These are phyloP conservation scores for Heterobasidion parviporum DNA, from an alignment of 1,284 basidiomycete genomes.

Conservation along the genomic window DNA sequence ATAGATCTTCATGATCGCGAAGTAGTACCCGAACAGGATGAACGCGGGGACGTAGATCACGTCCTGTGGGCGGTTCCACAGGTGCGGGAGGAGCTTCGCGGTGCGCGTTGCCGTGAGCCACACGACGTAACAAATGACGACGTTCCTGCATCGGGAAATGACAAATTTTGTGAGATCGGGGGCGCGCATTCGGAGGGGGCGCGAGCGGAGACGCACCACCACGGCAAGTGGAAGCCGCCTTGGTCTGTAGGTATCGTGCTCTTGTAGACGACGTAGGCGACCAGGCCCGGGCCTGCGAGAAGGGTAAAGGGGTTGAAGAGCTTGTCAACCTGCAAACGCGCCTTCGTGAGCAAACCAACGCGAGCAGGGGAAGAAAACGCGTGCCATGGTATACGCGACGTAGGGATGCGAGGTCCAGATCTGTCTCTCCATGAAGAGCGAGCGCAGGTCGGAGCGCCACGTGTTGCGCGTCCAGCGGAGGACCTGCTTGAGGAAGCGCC, in stretches of 20 bases:
- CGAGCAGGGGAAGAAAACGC: conserved; percentile 11
- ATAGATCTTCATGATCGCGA: conserved; percentile 83
- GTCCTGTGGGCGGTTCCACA: conserved; percentile 80
- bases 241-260: conserved; percentile 58
- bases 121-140: conserved; percentile 65
- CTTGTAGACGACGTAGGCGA: conserved; percentile 71
- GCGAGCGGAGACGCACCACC: conserved; percentile 57
- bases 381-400: conserved; percentile 84
- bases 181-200: not conserved
- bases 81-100: conserved; percentile 80
- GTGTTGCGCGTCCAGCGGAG: conserved; percentile 90
- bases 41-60: conserved; percentile 89
- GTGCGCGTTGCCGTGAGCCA: conserved; percentile 83
- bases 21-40: conserved; percentile 85
- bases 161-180: conserved; percentile 1
- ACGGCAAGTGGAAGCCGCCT: conserved; percentile 84
- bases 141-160: conserved; percentile 46
- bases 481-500: conserved; percentile 90
- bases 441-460: conserved; percentile 83
- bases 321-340: conserved; percentile 63
- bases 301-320: conserved; percentile 87
- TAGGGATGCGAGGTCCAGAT: conserved; percentile 88
- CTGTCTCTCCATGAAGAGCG: conserved; percentile 80
- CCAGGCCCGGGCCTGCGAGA: conserved; percentile 74
- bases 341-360: not conserved